Evolutionary conservation across 2,329 filamentous ascomycete genomes (phyloP).

Genomic region (Penicillium occitanis): DNA sequence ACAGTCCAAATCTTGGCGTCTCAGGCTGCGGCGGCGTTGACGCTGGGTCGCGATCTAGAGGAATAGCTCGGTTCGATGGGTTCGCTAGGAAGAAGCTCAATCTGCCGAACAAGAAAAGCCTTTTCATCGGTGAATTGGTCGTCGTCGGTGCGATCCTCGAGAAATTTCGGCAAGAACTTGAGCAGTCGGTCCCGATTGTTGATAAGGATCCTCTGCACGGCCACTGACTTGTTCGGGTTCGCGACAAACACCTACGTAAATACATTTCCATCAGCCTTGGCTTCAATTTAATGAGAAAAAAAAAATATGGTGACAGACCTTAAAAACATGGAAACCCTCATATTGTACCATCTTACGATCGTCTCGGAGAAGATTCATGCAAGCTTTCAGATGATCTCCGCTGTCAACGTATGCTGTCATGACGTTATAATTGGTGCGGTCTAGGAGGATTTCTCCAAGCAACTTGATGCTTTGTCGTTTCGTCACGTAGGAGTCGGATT

Average conservation of each 20-base stretch:
- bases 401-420: constrained; percentile 97
- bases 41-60: constrained; percentile 27
- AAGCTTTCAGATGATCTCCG: constrained; percentile 93
- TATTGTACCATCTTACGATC: constrained; percentile 99
- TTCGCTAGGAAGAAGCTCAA: constrained; percentile 54
- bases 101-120: constrained; percentile 94
- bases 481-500: constrained; percentile 94
- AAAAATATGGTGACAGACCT: constrained; percentile 50
- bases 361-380: constrained; percentile 94
- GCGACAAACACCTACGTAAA: constrained; percentile 80
- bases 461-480: constrained; percentile 98
- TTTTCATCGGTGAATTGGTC: constrained; percentile 99
- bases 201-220: constrained; percentile 90
- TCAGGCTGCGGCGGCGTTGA: constrained; percentile 30
- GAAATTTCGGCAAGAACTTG: constrained; percentile 83
- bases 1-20: not conserved
- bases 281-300: not conserved
- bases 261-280: constrained; percentile 26
- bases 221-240: constrained; percentile 96
- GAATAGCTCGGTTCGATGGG: constrained; percentile 39
- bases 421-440: constrained; percentile 93
- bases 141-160: constrained; percentile 93
- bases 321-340: constrained; percentile 98
- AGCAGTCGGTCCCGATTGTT: constrained; percentile 94
- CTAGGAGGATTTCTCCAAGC: constrained; percentile 88